These are phyloP conservation scores for Daldinia concentrica DNA, from an alignment of 495 filamentous ascomycete genomes.

Conservation along the genomic window DNA sequence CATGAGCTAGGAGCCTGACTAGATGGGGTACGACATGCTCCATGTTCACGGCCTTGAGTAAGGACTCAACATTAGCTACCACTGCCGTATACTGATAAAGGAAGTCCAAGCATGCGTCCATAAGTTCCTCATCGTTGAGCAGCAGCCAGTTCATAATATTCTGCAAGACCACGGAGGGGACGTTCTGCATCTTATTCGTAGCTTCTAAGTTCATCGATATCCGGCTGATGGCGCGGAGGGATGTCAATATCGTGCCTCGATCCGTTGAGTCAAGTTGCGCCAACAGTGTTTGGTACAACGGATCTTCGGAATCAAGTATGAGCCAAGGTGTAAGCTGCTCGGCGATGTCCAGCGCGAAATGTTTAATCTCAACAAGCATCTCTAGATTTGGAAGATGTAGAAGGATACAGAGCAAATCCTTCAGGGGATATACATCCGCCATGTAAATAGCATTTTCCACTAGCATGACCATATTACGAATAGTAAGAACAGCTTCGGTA, in stretches of 20 bases:
- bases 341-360: slow-evolving; percentile 90
- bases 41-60: slow-evolving; percentile 69
- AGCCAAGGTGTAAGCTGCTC: slow-evolving; percentile 89
- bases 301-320: slow-evolving; percentile 72
- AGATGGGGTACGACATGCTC: slow-evolving; percentile 78
- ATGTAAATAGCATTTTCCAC: slow-evolving; percentile 87
- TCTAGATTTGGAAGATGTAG: slow-evolving; percentile 79
- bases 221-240: slow-evolving; percentile 85
- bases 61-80: slow-evolving; percentile 80
- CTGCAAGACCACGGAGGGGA: slow-evolving; percentile 71
- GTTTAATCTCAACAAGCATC: slow-evolving; percentile 84
- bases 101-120: slow-evolving; percentile 88
- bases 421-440: slow-evolving; percentile 72
- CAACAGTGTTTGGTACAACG: slow-evolving; percentile 80
- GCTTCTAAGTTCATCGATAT: slow-evolving; percentile 86
- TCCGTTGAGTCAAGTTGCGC: slow-evolving; percentile 76
- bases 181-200: slow-evolving; percentile 75
- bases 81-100: slow-evolving; percentile 93
- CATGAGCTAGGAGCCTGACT: slow-evolving; percentile 75
- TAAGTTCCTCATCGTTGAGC: slow-evolving; percentile 89
- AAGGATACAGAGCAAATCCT: slow-evolving; percentile 82
- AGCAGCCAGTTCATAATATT: slow-evolving; percentile 82
- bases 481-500: slow-evolving; percentile 85
- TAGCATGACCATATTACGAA: slow-evolving; percentile 93
- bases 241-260: slow-evolving; percentile 83